Conservation (phyloP, 108 stramenopile species). For the Cyclostephanos tholiformis region DNA sequence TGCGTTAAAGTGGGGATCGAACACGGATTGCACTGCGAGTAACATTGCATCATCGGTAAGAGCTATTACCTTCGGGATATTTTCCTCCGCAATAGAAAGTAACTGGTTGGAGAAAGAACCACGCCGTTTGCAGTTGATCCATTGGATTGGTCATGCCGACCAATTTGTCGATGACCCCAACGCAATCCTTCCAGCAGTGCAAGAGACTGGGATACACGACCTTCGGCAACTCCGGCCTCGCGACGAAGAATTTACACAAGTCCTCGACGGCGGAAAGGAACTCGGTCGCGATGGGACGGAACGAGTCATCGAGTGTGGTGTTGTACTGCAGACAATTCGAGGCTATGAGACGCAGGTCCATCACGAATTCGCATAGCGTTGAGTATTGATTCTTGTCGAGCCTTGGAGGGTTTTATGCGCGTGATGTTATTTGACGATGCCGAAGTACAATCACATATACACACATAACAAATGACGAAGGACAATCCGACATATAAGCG, state of each 20-base stretch:
- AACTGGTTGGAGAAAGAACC: slow-evolving; percentile 81
- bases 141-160: slow-evolving; percentile 68
- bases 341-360: slow-evolving; percentile 77
- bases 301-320: slow-evolving; percentile 54
- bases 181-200: slow-evolving; percentile 82
- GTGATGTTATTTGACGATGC: neutral
- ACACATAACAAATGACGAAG: neutral
- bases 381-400: slow-evolving; percentile 71
- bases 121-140: slow-evolving; percentile 70
- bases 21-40: neutral
- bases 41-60: neutral
- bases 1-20: neutral
- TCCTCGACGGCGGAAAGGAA: slow-evolving; percentile 61
- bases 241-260: slow-evolving; percentile 66
- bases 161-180: slow-evolving; percentile 63
- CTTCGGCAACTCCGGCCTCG: slow-evolving; percentile 52
- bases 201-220: slow-evolving; percentile 69
- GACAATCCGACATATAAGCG: neutral
- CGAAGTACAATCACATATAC: slow-evolving; percentile 2
- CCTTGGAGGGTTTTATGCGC: slow-evolving; percentile 3
- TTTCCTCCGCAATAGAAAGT: slow-evolving; percentile 66
- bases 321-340: slow-evolving; percentile 87
- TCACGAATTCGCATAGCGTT: slow-evolving; percentile 65
- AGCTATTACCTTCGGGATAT: slow-evolving; percentile 48
- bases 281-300: slow-evolving; percentile 69